Evolutionary conservation across 2,329 filamentous ascomycete species (phyloP).

Genomic region (Zymoseptoria brevis): DNA sequence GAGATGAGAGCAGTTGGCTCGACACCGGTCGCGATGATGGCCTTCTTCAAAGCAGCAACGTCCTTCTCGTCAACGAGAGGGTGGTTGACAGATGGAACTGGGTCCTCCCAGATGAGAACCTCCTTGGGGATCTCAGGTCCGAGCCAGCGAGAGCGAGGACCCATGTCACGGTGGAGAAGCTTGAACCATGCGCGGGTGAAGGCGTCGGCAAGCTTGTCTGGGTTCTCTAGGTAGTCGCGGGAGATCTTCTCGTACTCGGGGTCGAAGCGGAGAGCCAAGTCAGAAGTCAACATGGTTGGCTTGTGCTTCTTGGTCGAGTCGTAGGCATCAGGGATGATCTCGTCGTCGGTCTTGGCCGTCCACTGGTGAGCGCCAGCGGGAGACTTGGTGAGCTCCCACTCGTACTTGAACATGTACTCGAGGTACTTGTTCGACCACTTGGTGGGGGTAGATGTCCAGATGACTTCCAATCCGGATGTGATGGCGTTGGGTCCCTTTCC

Average conservation of each 20-base stretch:
- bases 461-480: conserved; percentile 70
- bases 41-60: conserved; percentile 57
- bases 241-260: conserved; percentile 69
- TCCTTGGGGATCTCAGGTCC: conserved; percentile 67
- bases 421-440: conserved; percentile 71
- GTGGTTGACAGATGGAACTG: conserved; percentile 53
- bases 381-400: conserved; percentile 69
- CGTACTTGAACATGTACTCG: conserved; percentile 68
- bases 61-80: conserved; percentile 56
- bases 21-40: conserved; percentile 57
- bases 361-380: conserved; percentile 71
- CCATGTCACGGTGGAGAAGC: conserved; percentile 72
- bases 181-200: conserved; percentile 77
- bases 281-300: conserved; percentile 70
- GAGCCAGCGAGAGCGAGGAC: conserved; percentile 61
- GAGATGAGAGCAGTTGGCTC: conserved; percentile 54
- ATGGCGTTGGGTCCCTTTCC: conserved; percentile 67
- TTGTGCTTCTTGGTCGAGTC: conserved; percentile 63
- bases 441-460: conserved; percentile 67
- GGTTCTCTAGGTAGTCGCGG: conserved; percentile 59
- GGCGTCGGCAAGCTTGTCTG: conserved; percentile 58
- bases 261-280: conserved; percentile 64
- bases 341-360: conserved; percentile 60
- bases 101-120: conserved; percentile 67
- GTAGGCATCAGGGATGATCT: conserved; percentile 63